Evolutionary conservation across 2,329 filamentous ascomycete species (phyloP), one percentile per base, ranked within the genome.

Genomic region (Penicillium palitans): DNA sequence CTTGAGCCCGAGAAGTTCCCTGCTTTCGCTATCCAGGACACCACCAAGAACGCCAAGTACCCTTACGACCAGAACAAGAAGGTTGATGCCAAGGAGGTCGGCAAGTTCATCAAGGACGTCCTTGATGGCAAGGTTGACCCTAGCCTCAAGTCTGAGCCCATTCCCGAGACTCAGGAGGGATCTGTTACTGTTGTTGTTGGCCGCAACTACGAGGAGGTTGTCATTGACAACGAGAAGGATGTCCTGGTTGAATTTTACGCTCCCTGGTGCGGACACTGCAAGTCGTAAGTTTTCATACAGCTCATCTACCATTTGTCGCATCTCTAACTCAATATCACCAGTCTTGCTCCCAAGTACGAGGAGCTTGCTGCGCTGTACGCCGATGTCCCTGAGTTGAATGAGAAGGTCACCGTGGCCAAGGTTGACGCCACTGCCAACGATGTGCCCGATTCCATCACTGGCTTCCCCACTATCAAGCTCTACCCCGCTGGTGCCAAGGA

Each of bases 381-480:
- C 64, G 74, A 79, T 29, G 74, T 79, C 66, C 66, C 76, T 41
- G 81, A 81, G 27, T 75, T 79, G 61, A 75, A 75, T 63, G 76
- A 82, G 70, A 83, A 87, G 83, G 86, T 85, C 78, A 84, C 80
- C 69, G 86, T 86, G 82, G 89, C 81, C 79, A 99, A 99, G 89
- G 89, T 99, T 68, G 95, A 99, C 74, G 95, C 95, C 59, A 99
- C 95, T 62, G 80, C 81, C 81, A 99, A 99, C 82, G 95, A 99
- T 71, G 91, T 98, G 58, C 95, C 95, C 58, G 93, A 98, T 78
- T 91, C 96, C 81, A 91, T 99, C 73, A 86, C 91, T 78, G 95
- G 95, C 65, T 99, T 99, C 89, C 95, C 95, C 58, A 99, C 95
- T 77, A 97, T 99, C 86, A 98, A 98, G 86, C 86, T 99, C 68